phyloP scores from a whole-genome alignment of 495 filamentous ascomycete species.

The Xylaria grammica region DNA sequence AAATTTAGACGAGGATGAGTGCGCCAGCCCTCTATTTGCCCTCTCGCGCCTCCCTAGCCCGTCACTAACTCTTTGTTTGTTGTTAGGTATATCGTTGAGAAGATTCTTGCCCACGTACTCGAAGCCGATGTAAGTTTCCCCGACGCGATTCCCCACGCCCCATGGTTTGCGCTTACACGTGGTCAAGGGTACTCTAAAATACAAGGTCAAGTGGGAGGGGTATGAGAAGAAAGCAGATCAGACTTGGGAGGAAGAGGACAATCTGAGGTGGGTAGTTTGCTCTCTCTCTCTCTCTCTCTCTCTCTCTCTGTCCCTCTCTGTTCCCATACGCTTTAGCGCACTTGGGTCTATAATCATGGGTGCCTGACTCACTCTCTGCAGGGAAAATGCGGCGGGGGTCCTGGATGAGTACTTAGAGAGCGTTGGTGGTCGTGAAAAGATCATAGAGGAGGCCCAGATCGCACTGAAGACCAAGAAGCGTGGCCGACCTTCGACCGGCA shows the following conservation, averaged over 20 bases:
- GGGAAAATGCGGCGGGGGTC: slow-evolving; percentile 50
- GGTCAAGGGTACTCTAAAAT: slow-evolving; percentile 47
- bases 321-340: not conserved
- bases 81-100: slow-evolving; percentile 62
- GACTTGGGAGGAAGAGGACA: slow-evolving; percentile 67
- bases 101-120: slow-evolving; percentile 58
- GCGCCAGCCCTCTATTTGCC: slow-evolving; percentile 20
- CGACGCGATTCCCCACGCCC: not conserved
- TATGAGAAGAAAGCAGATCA: slow-evolving; percentile 62
- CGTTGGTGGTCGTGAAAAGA: slow-evolving; percentile 60
- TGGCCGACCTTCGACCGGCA: slow-evolving; percentile 43
- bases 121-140: slow-evolving; percentile 49
- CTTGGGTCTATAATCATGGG: slow-evolving; percentile 8
- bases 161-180: slow-evolving; percentile 19
- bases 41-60: not conserved
- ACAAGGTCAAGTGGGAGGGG: slow-evolving; percentile 67
- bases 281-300: not conserved
- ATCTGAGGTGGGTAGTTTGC: slow-evolving; percentile 50
- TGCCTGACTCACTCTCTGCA: slow-evolving; percentile 24
- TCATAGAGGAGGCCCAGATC: slow-evolving; percentile 47
- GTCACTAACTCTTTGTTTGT: slow-evolving; percentile 1
- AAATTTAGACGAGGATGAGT: slow-evolving; percentile 51
- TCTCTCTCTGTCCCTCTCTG: too few relatives aligned
- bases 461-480: slow-evolving; percentile 53
- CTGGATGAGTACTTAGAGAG: slow-evolving; percentile 50